These are phyloP conservation scores for Colletotrichum australisinense DNA, from an alignment of 2,329 filamentous ascomycete species.

Conservation along the genomic window DNA sequence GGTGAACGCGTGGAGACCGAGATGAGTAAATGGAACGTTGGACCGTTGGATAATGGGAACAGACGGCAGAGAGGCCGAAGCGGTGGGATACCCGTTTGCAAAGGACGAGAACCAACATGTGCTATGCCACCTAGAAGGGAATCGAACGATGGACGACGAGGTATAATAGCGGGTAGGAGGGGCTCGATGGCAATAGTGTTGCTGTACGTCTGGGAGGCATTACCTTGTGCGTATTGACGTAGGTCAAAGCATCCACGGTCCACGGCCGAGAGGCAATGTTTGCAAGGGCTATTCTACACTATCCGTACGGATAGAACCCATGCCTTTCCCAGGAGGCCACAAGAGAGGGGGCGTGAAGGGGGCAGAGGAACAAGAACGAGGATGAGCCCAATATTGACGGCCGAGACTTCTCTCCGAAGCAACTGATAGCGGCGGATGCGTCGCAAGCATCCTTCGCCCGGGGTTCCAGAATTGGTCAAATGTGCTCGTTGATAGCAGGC, in stretches of 20 bases:
- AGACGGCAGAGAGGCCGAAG: not conserved
- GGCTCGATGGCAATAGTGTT: slow-evolving; percentile 10
- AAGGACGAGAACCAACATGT: slow-evolving; percentile 7
- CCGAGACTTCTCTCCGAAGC: not conserved
- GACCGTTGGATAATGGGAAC: not conserved
- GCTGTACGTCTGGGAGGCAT: not conserved
- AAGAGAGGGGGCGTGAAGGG: slow-evolving; percentile 5
- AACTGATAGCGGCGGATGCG: not conserved
- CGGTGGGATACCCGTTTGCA: slow-evolving; percentile 3
- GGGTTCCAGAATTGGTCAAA: not conserved
- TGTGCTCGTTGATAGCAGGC: slow-evolving; percentile 3
- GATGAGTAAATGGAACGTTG: slow-evolving; percentile 27
- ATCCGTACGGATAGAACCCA: not conserved
- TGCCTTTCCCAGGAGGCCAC: not conserved
- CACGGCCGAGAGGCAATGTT: slow-evolving; percentile 10
- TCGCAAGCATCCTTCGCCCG: slow-evolving; percentile 2
- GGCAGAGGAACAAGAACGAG: not conserved
- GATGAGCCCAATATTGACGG: slow-evolving; percentile 6
- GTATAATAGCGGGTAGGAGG: not conserved
- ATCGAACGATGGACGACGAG: slow-evolving; percentile 20
- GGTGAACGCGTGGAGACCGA: slow-evolving; percentile 18
- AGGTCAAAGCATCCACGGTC: slow-evolving; percentile 16
- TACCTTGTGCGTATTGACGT: not conserved
- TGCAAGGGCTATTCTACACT: slow-evolving; percentile 18
- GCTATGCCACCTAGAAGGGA: slow-evolving; percentile 11